Evolutionary conservation across 169 alveolate genomes (phyloP).

Genomic region (Plasmodium adleri): DNA sequence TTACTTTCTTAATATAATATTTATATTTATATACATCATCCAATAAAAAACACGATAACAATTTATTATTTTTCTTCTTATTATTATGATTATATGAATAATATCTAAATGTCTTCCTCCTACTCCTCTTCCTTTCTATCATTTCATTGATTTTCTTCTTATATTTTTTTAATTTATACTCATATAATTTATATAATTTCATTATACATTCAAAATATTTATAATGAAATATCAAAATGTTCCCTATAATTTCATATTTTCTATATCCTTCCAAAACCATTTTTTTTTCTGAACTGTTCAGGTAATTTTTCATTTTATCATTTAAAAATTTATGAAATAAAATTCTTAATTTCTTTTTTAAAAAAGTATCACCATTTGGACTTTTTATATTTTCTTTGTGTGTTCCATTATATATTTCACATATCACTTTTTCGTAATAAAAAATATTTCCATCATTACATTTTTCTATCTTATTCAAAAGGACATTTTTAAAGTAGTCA

Average conservation of each 20-base stretch:
- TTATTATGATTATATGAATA: not conserved
- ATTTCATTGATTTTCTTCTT: not conserved
- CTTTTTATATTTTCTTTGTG: not conserved
- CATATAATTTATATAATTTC: slow-evolving; percentile 10
- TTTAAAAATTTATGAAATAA: slow-evolving; percentile 26
- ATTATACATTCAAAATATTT: slow-evolving; percentile 15
- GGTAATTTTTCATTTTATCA: slow-evolving; percentile 22
- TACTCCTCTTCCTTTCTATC: not conserved
- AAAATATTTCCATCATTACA: slow-evolving; percentile 12
- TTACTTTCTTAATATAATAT: slow-evolving; percentile 1
- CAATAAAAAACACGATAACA: not conserved
- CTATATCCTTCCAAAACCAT: slow-evolving; percentile 20
- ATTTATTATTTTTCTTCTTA: not conserved
- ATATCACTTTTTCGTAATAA: not conserved
- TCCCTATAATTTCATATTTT: slow-evolving; percentile 59
- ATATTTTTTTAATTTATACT: not conserved
- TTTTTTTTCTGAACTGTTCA: slow-evolving; percentile 21
- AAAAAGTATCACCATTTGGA: not conserved
- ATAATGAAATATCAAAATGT: slow-evolving; percentile 41
- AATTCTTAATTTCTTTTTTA: slow-evolving; percentile 24
- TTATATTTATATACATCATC: not conserved
- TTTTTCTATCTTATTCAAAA: not conserved
- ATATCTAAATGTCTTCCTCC: not conserved
- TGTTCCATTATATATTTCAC: too few species aligned
- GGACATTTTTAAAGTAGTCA: slow-evolving; percentile 3